Evolutionary conservation across 192 early-diverging fungal genomes (phyloP).

Genomic region (Spizellomyces punctatus): DNA sequence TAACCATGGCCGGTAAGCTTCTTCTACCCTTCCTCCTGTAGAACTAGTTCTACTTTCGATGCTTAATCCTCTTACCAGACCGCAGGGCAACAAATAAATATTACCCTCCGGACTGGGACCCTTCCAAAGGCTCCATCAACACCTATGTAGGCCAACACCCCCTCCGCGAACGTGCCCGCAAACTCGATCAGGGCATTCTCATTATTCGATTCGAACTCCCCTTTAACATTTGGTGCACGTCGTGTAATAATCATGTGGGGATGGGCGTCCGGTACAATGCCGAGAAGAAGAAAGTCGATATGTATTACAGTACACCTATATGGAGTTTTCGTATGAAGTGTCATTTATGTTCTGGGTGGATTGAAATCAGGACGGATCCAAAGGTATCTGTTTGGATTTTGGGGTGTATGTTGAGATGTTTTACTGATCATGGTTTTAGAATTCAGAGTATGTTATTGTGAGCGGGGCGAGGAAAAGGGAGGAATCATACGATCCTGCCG

Average conservation of each 20-base stretch:
- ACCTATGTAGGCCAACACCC: slow-evolving; percentile 87
- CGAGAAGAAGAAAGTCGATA: slow-evolving; percentile 90
- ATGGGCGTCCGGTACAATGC: slow-evolving; percentile 95
- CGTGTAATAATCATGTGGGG: slow-evolving; percentile 83
- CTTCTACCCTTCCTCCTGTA: too few species aligned
- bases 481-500: slow-evolving; percentile 72
- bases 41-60: too few species aligned
- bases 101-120: slow-evolving; percentile 87
- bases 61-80: slow-evolving; percentile 24
- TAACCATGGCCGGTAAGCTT: too few species aligned
- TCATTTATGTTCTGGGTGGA: slow-evolving; percentile 80
- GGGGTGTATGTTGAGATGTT: neutral
- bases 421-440: slow-evolving; percentile 43
- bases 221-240: slow-evolving; percentile 87
- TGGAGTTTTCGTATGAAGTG: slow-evolving; percentile 93
- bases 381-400: slow-evolving; percentile 55
- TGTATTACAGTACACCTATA: slow-evolving; percentile 84
- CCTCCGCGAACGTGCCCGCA: slow-evolving; percentile 81
- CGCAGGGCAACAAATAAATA: slow-evolving; percentile 54
- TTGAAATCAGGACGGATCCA: slow-evolving; percentile 94
- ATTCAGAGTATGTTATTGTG: slow-evolving; percentile 65
- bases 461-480: slow-evolving; percentile 75
- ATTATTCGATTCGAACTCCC: slow-evolving; percentile 90
- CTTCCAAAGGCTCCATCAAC: slow-evolving; percentile 89
- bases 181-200: slow-evolving; percentile 87